Percentiles rank a stretch among this genome's conserved stretches.
Conservation (phyloP, 2,329 filamentous ascomycete genomes). For the Cadophora sp. region DNA sequence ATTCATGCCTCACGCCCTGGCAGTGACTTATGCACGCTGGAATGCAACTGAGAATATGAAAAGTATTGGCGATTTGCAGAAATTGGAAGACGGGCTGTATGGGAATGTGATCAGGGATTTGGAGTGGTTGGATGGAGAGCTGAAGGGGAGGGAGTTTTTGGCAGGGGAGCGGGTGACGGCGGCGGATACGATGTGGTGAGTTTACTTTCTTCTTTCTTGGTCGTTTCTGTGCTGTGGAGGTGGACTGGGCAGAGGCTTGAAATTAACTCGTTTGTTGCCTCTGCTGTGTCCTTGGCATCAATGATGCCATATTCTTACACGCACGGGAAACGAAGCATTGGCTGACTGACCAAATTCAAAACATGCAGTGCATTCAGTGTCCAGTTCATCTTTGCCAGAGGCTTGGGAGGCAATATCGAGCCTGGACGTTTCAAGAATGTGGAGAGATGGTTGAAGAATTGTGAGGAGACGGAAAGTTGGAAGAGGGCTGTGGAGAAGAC, state of each 20-base stretch:
- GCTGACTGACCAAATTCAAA: background rate
- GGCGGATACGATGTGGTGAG: slow-evolving; percentile 17
- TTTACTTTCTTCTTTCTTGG: background rate
- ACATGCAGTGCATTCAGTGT: slow-evolving; percentile 8
- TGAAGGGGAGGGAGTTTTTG: slow-evolving; percentile 49
- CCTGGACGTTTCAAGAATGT: slow-evolving; percentile 21
- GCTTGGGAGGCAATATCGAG: slow-evolving; percentile 17
- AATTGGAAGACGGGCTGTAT: slow-evolving; percentile 48
- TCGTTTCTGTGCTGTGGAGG: too few relatives aligned
- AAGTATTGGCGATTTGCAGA: slow-evolving; percentile 35
- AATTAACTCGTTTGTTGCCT: background rate
- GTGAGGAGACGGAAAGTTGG: slow-evolving; percentile 27
- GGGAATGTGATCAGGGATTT: slow-evolving; percentile 53
- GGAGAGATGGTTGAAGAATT: slow-evolving; percentile 24
- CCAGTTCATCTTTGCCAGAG: slow-evolving; percentile 28
- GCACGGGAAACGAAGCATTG: too few relatives aligned
- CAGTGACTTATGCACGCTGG: slow-evolving; percentile 53
- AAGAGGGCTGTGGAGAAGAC: slow-evolving; percentile 30
- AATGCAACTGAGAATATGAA: slow-evolving; percentile 44
- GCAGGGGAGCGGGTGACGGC: slow-evolving; percentile 16
- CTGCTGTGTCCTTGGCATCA: background rate
- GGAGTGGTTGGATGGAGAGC: slow-evolving; percentile 51
- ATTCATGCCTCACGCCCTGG: slow-evolving; percentile 52
- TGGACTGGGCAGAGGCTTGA: background rate
- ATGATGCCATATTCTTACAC: too few relatives aligned